Conservation (phyloP, 2,329 filamentous ascomycete species). For the Fusarium torreyae region DNA sequence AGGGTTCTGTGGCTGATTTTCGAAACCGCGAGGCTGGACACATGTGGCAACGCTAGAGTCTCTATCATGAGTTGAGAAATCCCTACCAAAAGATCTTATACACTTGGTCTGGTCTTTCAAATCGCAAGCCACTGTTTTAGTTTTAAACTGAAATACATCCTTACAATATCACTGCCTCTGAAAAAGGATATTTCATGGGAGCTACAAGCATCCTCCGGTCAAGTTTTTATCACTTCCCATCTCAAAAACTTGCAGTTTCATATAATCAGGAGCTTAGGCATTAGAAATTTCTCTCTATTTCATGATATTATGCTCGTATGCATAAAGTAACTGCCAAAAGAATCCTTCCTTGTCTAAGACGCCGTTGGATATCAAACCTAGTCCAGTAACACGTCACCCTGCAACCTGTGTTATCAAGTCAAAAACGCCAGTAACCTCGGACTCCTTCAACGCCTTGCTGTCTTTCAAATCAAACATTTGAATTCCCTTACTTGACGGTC, state of each 20-base stretch:
- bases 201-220: too few relatives aligned
- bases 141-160: too few relatives aligned
- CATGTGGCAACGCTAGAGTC: neutral
- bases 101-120: neutral
- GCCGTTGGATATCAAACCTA: constrained; percentile 31
- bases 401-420: neutral
- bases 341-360: constrained; percentile 9
- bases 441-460: constrained; percentile 11
- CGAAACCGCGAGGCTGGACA: constrained; percentile 8
- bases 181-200: too few relatives aligned
- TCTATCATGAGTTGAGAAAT: neutral
- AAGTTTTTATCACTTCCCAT: too few relatives aligned
- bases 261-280: too few relatives aligned
- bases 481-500: constrained; percentile 28
- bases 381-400: constrained; percentile 9
- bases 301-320: neutral
- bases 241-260: neutral
- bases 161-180: too few relatives aligned
- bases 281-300: constrained; percentile 1
- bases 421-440: constrained; percentile 11
- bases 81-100: too few relatives aligned
- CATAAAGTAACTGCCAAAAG: neutral
- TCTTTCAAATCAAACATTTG: constrained; percentile 36
- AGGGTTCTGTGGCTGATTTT: constrained; percentile 34
- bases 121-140: too few relatives aligned